Evolutionary conservation across 352 stramenopile species (phyloP), one percentile per base, ranked within the genome.

Genomic region (Phytophthora agathidicida): DNA sequence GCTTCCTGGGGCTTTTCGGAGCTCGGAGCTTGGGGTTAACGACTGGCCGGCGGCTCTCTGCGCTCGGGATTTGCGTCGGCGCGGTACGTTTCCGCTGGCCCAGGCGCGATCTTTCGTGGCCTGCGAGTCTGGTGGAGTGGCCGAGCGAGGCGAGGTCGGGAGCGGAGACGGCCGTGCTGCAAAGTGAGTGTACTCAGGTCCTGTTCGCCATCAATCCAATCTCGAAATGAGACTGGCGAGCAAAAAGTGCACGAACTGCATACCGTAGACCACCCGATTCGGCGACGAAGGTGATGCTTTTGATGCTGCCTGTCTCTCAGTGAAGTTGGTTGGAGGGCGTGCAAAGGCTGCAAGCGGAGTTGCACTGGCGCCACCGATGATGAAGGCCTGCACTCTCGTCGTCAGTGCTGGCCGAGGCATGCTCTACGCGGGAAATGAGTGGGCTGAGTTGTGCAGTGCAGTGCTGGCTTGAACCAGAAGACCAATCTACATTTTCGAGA

Each of bases 171-270:
- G 27, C 6, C 27, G 27, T n/a, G n/a, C n/a, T n/a, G n/a, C n/a
- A n/a, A n/a, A n/a, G n/a, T n/a, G n/a, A n/a, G 31, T 26, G 5
- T 11, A 24, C 27, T 59, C 50, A 54, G 20, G 50, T 57, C 42
- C 46, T 69, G 46, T 42, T 54, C 27, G 39, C 65, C 63, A 73
- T 73, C 48, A 47, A 66, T 65, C 45, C 44, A 37, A 64, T 55
- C 32, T 35, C 27, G 30, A 70, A 63, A 60, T 68, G 57, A n/a
- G n/a, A 63, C 33, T 52, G 45, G 20, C 38, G 36, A 33, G 35
- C 19, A 13, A 42, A 41, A 54, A 19, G 33, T 37, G 58, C 26
- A 30, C 16, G 6, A 30, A 27, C 13, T 48, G n/a, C 36, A 26
- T 57, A 36, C 26, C 50, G 28, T 47, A 19, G 22, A 39, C 43